These are phyloP conservation scores for Tetradesmus lagerheimii DNA, from an alignment of 139 green algal genomes.

Conservation along the genomic window DNA sequence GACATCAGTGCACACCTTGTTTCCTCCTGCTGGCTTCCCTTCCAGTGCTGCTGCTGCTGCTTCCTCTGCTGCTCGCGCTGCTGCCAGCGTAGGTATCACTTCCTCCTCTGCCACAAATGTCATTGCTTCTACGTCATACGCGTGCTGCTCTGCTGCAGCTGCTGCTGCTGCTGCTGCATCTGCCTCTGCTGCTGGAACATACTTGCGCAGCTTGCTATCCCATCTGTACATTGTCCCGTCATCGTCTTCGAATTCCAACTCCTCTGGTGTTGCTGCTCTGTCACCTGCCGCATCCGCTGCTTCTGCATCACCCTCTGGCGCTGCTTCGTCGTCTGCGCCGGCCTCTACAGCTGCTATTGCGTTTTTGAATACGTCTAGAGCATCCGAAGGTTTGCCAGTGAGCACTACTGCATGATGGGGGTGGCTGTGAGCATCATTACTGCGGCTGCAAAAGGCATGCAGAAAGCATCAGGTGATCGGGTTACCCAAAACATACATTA, in stretches of 20 bases:
- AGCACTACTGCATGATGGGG: constrained; percentile 5
- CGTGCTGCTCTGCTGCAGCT: constrained; percentile 25
- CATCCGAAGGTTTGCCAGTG: constrained; percentile 31
- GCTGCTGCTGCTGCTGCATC: constrained; percentile 19
- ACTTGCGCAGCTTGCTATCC: constrained; percentile 81
- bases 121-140: constrained; percentile 62
- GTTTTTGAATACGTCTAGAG: constrained; percentile 73
- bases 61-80: constrained; percentile 47
- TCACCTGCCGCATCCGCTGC: constrained; percentile 1
- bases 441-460: background rate
- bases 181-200: constrained; percentile 69
- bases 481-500: no score
- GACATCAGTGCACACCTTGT: constrained; percentile 14
- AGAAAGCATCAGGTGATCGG: constrained; percentile 20
- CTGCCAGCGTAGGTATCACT: constrained; percentile 62
- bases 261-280: constrained; percentile 68
- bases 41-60: constrained; percentile 17
- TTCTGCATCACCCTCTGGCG: background rate
- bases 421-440: background rate
- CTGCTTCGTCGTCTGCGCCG: constrained; percentile 16
- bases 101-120: constrained; percentile 70
- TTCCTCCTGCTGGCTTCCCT: background rate
- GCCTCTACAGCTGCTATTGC: constrained; percentile 76
- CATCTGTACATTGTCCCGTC: constrained; percentile 95
- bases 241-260: constrained; percentile 94